These are phyloP conservation scores for Diaporthe batatas DNA, from an alignment of 2,329 filamentous ascomycete species.

Conservation along the genomic window DNA sequence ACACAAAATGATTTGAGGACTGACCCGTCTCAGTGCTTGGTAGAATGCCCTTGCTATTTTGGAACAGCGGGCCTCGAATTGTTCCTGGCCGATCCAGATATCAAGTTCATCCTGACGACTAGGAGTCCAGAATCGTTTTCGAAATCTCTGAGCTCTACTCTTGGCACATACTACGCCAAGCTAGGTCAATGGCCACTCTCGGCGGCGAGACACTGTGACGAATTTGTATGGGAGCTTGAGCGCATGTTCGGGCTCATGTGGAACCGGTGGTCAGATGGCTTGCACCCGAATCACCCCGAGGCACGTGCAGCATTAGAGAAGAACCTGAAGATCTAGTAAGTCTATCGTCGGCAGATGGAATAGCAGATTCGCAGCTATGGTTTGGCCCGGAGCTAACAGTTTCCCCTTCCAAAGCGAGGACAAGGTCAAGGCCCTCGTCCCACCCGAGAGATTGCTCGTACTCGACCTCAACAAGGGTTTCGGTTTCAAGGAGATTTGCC, in stretches of 20 bases:
- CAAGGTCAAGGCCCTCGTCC: conserved; percentile 22
- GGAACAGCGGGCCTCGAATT: conserved; percentile 21
- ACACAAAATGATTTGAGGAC: neutral
- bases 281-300: conserved; percentile 18
- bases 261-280: conserved; percentile 25
- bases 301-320: conserved; percentile 18
- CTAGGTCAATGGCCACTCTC: conserved; percentile 13
- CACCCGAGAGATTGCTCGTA: conserved; percentile 15
- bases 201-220: conserved; percentile 8
- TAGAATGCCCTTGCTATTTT: conserved; percentile 28
- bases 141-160: conserved; percentile 6
- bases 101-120: conserved; percentile 25
- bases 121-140: conserved; percentile 10
- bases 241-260: conserved; percentile 29
- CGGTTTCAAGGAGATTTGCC: conserved; percentile 26
- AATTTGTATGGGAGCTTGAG: conserved; percentile 21
- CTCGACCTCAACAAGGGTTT: conserved; percentile 23
- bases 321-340: conserved; percentile 25
- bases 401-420: neutral
- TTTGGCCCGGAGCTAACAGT: neutral
- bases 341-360: neutral
- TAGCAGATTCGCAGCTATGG: too few relatives aligned
- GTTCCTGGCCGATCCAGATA: conserved; percentile 24
- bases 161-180: conserved; percentile 23
- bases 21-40: conserved; percentile 3